Evolutionary conservation across 108 stramenopile species (phyloP).

Genomic region (Parietichytrium sp.): DNA sequence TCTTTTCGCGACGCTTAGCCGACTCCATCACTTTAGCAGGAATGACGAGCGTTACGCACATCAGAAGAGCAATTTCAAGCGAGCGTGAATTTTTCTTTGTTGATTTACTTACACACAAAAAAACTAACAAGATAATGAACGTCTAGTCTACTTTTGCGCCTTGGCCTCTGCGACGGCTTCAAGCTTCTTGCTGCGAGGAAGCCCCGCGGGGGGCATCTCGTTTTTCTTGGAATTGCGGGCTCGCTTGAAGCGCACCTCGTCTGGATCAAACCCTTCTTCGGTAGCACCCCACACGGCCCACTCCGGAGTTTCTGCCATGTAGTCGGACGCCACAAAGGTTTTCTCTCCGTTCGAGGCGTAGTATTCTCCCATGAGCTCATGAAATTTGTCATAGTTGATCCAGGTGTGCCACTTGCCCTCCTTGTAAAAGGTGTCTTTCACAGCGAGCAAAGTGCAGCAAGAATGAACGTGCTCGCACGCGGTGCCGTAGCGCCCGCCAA

Average conservation of each 20-base stretch:
- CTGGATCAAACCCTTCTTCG: slow-evolving; percentile 91
- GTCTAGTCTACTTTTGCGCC: too few relatives aligned
- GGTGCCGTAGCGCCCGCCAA: slow-evolving; percentile 77
- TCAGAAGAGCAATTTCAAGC: too few relatives aligned
- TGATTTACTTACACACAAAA: too few relatives aligned
- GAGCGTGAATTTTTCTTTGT: too few relatives aligned
- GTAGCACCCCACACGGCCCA: slow-evolving; percentile 87
- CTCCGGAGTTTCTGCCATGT: slow-evolving; percentile 75
- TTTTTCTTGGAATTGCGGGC: background rate
- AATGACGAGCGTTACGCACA: too few relatives aligned
- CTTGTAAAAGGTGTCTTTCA: slow-evolving; percentile 59
- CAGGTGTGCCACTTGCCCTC: slow-evolving; percentile 85
- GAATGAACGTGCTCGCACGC: slow-evolving; percentile 94
- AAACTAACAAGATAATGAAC: too few relatives aligned
- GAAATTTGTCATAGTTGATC: slow-evolving; percentile 90
- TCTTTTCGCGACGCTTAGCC: too few relatives aligned
- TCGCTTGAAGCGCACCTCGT: slow-evolving; percentile 67
- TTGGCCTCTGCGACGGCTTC: too few relatives aligned
- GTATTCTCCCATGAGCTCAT: slow-evolving; percentile 67
- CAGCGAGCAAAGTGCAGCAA: slow-evolving; percentile 78
- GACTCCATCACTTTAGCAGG: too few relatives aligned
- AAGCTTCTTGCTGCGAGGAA: too few relatives aligned
- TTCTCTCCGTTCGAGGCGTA: slow-evolving; percentile 33
- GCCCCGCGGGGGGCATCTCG: too few relatives aligned
- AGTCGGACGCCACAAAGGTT: slow-evolving; percentile 59